A percentile compares a stretch with the other conserved stretches of the same genome.
phyloP scores from a whole-genome alignment of 495 filamentous ascomycete genomes.

The Aspergillus haitiensis region DNA sequence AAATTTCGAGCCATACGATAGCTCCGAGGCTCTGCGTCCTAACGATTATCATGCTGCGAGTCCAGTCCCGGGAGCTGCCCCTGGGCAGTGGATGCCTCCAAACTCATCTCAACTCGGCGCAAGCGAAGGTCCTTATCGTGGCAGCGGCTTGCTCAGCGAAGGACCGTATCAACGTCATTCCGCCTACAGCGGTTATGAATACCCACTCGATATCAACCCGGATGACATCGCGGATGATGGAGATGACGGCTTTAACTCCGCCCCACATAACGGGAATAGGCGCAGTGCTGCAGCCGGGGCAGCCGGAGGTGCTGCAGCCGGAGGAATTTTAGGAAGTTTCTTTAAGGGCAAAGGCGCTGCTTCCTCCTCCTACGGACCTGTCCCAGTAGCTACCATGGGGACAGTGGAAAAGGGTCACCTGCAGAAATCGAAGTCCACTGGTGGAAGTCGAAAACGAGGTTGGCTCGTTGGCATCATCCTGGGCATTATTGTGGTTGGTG shows the following conservation, averaged over 20 bases:
- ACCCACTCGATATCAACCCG: slow-evolving; percentile 64
- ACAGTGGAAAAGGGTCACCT: slow-evolving; percentile 24
- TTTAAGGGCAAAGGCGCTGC: slow-evolving; percentile 46
- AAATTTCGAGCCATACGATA: slow-evolving; percentile 19
- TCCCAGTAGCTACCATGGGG: slow-evolving; percentile 42
- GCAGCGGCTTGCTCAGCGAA: slow-evolving; percentile 41
- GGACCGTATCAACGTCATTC: slow-evolving; percentile 63
- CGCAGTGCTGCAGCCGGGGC: slow-evolving; percentile 16
- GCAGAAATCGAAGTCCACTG: slow-evolving; percentile 60
- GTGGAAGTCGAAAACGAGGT: slow-evolving; percentile 64
- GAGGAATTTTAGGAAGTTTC: slow-evolving; percentile 46
- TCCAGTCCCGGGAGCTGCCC: slow-evolving; percentile 34
- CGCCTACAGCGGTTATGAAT: slow-evolving; percentile 53
- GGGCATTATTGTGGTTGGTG: slow-evolving; percentile 62
- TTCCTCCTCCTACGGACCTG: slow-evolving; percentile 51
- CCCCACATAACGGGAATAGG: slow-evolving; percentile 47
- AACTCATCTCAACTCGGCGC: slow-evolving; percentile 34
- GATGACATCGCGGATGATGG: slow-evolving; percentile 81
- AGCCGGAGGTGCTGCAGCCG: slow-evolving; percentile 49
- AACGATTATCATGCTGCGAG: slow-evolving; percentile 44
- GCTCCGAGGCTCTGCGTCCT: slow-evolving; percentile 31
- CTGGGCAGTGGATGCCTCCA: slow-evolving; percentile 38
- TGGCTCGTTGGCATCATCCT: slow-evolving; percentile 67
- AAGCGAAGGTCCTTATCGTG: slow-evolving; percentile 35
- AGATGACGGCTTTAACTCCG: slow-evolving; percentile 66